phyloP scores from a whole-genome alignment of 805 yeast genomes.

The Starmerella davenportii region DNA sequence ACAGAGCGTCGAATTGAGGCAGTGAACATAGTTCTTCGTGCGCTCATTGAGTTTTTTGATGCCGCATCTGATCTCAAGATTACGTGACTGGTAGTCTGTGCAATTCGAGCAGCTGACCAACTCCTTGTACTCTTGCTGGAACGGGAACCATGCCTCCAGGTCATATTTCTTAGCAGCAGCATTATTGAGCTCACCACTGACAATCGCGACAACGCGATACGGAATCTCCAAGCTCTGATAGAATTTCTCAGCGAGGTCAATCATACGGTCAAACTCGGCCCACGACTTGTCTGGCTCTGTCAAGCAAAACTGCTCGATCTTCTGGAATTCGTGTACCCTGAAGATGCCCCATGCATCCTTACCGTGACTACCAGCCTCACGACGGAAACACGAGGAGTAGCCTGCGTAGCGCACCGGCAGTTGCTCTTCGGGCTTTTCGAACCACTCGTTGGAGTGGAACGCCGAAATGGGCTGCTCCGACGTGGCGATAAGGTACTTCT shows the following conservation, averaged over 20 bases:
- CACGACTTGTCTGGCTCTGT: conserved; percentile 98
- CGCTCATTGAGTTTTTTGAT: conserved; percentile 86
- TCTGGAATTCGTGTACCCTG: conserved; percentile 97
- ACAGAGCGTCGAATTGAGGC: conserved; percentile 90
- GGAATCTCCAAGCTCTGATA: conserved; percentile 84
- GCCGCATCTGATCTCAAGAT: conserved; percentile 97
- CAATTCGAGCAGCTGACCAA: conserved; percentile 97
- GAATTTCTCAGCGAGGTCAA: conserved; percentile 74
- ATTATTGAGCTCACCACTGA: conserved; percentile 93
- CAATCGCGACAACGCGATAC: conserved; percentile 93
- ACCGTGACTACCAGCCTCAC: conserved; percentile 99
- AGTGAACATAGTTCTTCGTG: conserved; percentile 95
- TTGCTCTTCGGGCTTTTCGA: conserved; percentile 91
- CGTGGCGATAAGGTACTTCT: conserved; percentile 93
- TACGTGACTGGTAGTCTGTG: conserved; percentile 97
- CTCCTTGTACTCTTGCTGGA: conserved; percentile 95
- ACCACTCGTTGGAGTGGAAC: conserved; percentile 94
- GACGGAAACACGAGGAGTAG: conserved; percentile 94
- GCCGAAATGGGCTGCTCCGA: conserved; percentile 99
- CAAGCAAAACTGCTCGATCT: conserved; percentile 87
- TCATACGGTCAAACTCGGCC: conserved; percentile 95
- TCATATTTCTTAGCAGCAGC: conserved; percentile 99
- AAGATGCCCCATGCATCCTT: conserved; percentile 99
- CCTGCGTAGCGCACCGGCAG: conserved; percentile 95
- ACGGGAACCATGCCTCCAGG: conserved; percentile 99